Percentiles rank a stretch among this genome's conserved stretches.
These are phyloP conservation scores for Mycena floridula DNA, from an alignment of 768 basidiomycete genomes.

Conservation along the genomic window DNA sequence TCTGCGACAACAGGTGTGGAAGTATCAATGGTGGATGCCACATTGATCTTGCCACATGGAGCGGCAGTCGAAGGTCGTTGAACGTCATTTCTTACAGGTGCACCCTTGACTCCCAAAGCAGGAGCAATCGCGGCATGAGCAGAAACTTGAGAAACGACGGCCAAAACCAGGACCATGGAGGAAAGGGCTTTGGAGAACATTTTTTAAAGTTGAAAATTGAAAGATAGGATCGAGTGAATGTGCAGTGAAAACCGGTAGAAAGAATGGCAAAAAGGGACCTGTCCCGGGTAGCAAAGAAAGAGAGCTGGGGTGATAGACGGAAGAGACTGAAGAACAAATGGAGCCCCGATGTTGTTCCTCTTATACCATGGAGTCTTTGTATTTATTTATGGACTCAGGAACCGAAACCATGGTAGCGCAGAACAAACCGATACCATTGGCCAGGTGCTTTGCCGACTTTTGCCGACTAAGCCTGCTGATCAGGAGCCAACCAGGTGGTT, in stretches of 20 bases:
- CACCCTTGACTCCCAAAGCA: slow-evolving; percentile 30
- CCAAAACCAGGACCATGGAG: slow-evolving; percentile 23
- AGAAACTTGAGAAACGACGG: slow-evolving; percentile 27
- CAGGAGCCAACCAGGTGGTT: too few species aligned
- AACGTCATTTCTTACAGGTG: slow-evolving; percentile 25
- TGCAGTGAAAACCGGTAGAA: slow-evolving; percentile 7
- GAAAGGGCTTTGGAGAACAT: neutral
- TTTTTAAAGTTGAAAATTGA: slow-evolving; percentile 10
- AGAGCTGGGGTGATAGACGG: slow-evolving; percentile 11
- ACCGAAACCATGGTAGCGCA: too few species aligned
- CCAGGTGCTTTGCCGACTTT: too few species aligned
- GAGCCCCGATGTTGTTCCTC: too few species aligned
- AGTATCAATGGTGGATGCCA: slow-evolving; percentile 31
- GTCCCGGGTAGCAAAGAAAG: slow-evolving; percentile 16
- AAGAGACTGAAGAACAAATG: slow-evolving; percentile 7
- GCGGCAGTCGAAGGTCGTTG: slow-evolving; percentile 22
- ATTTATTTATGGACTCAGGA: too few species aligned
- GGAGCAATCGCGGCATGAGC: slow-evolving; percentile 39
- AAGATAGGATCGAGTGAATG: slow-evolving; percentile 5
- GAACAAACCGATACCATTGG: too few species aligned
- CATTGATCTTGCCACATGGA: slow-evolving; percentile 38
- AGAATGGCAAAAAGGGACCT: slow-evolving; percentile 18
- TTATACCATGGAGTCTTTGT: neutral
- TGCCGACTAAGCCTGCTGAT: too few species aligned
- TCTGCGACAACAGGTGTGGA: slow-evolving; percentile 4